A percentile compares a stretch with the other conserved stretches of the same genome.
phyloP scores from a whole-genome alignment of 306 rosid genomes.

The Acmispon strigosus region DNA sequence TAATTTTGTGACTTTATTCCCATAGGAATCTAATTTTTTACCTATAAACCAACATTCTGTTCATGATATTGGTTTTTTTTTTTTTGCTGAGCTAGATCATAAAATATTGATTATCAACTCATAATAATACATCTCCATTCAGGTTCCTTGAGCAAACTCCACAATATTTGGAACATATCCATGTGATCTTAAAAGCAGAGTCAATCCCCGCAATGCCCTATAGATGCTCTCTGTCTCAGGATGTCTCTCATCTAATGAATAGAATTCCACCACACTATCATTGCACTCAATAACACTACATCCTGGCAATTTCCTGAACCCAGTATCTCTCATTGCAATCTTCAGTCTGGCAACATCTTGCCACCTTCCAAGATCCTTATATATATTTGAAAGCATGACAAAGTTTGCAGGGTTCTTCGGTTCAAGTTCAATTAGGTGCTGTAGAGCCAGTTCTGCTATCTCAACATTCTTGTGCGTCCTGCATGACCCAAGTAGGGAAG shows the following conservation, averaged over 20 bases:
- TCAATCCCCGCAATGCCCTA: slow-evolving; percentile 32
- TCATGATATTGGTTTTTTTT: too few species aligned
- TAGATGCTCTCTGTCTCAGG: slow-evolving; percentile 32
- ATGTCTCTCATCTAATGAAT: slow-evolving; percentile 49
- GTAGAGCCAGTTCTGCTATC: slow-evolving; percentile 51
- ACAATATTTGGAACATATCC: slow-evolving; percentile 37
- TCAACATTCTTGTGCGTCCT: slow-evolving; percentile 40
- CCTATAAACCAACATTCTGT: too few species aligned
- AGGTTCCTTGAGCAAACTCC: slow-evolving; percentile 24
- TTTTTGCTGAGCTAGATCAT: too few species aligned
- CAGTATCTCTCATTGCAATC: slow-evolving; percentile 65
- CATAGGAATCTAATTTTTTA: too few species aligned
- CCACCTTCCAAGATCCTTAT: slow-evolving; percentile 73
- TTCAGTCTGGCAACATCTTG: slow-evolving; percentile 67
- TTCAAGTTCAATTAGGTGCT: slow-evolving; percentile 57
- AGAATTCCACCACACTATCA: slow-evolving; percentile 38
- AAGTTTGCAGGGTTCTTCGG: slow-evolving; percentile 73
- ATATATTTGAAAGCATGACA: slow-evolving; percentile 70
- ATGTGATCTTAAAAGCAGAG: slow-evolving; percentile 24
- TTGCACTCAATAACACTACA: slow-evolving; percentile 43
- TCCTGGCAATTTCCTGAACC: slow-evolving; percentile 38
- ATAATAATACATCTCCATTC: neutral
- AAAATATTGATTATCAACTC: neutral
- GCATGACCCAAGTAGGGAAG: slow-evolving; percentile 37
- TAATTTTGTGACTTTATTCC: too few species aligned